Evolutionary conservation across 441 rosid genomes (phyloP).

Genomic region (Populus trichocarpa): DNA sequence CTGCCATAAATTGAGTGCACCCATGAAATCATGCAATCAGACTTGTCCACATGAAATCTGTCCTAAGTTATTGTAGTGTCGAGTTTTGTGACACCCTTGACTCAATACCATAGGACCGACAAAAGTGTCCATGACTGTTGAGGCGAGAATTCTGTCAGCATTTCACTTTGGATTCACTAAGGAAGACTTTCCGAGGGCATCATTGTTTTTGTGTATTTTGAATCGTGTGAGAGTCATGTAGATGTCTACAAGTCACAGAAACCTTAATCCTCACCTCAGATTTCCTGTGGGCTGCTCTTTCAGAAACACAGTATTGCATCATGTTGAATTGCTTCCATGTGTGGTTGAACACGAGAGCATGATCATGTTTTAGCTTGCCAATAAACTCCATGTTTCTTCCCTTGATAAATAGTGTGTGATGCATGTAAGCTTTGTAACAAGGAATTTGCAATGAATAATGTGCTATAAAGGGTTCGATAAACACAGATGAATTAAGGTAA

Average conservation of each 20-base stretch:
- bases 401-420: no score
- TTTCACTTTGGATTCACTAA: slow-evolving; percentile 10
- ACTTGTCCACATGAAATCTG: slow-evolving; percentile 4
- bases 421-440: no score
- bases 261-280: not conserved
- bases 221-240: not conserved
- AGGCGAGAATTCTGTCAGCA: slow-evolving; percentile 28
- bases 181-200: not conserved
- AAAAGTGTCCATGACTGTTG: slow-evolving; percentile 12
- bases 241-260: not conserved
- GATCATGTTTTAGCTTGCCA: no score
- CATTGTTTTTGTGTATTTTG: slow-evolving; percentile 7
- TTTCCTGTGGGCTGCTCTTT: not conserved
- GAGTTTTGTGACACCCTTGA: not conserved
- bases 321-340: not conserved
- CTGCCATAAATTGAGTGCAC: not conserved
- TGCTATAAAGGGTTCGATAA: no score
- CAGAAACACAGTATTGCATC: not conserved
- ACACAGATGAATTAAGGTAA: no score
- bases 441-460: no score
- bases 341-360: not conserved
- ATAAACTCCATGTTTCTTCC: no score
- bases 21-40: slow-evolving; percentile 6
- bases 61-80: no score
- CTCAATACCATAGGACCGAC: not conserved